Conservation (phyloP, 2,329 filamentous ascomycete species). For the Atkinsonella texensis region DNA sequence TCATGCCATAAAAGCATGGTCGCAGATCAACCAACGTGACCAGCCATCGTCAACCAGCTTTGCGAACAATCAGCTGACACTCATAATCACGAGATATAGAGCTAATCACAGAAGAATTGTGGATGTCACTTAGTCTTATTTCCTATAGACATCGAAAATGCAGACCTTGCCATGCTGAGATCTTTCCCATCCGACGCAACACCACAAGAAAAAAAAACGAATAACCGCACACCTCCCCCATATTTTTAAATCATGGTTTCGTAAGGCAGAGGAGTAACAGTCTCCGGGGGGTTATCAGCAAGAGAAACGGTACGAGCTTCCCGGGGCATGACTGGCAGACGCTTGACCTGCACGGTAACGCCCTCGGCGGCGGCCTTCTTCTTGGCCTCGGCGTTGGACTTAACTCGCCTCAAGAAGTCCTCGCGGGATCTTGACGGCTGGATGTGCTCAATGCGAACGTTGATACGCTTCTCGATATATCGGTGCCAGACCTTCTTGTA, state of each 20-base stretch:
- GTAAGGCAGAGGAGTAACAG: conserved; percentile 82
- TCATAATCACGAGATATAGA: neutral
- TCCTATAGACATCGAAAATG: conserved; percentile 30
- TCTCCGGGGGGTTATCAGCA: conserved; percentile 80
- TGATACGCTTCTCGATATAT: conserved; percentile 99
- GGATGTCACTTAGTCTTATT: conserved; percentile 26
- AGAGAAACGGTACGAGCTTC: conserved; percentile 68
- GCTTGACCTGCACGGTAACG: conserved; percentile 82
- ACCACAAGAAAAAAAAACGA: conserved; percentile 30
- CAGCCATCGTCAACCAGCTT: neutral
- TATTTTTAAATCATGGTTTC: conserved; percentile 87
- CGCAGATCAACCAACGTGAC: no score
- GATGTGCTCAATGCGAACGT: conserved; percentile 98
- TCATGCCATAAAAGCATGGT: no score
- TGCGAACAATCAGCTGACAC: neutral
- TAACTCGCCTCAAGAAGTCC: conserved; percentile 92
- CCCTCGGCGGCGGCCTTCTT: conserved; percentile 86
- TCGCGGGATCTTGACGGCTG: conserved; percentile 87
- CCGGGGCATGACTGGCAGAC: conserved; percentile 69
- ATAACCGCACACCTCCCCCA: conserved; percentile 14
- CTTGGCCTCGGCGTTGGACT: conserved; percentile 89
- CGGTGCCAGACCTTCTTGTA: conserved; percentile 99
- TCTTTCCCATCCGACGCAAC: conserved; percentile 32
- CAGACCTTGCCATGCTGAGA: conserved; percentile 31
- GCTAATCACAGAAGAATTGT: neutral